These are phyloP conservation scores for Fusarium acutatum DNA, from an alignment of 2,329 filamentous ascomycete genomes.

Conservation along the genomic window DNA sequence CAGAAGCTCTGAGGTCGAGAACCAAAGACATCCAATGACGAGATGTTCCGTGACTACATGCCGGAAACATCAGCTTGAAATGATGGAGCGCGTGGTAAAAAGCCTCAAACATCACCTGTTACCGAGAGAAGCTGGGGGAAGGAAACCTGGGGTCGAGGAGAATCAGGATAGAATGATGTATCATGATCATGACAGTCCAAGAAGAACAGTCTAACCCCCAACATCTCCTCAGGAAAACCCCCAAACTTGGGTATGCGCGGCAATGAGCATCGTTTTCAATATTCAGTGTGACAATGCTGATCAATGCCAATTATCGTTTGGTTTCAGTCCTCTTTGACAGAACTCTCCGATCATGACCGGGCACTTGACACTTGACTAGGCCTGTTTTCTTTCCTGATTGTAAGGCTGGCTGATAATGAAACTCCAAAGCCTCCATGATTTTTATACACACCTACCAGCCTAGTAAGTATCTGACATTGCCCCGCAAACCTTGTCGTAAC, in stretches of 20 bases:
- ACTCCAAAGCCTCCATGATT: not conserved
- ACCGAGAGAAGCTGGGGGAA: not conserved
- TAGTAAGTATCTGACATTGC: not conserved
- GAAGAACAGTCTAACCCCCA: not conserved
- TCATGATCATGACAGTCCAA: not conserved
- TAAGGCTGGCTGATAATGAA: not conserved
- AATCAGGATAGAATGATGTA: conserved; percentile 23
- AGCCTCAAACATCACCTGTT: conserved; percentile 17
- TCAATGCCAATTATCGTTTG: conserved; percentile 18
- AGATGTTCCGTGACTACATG: not conserved
- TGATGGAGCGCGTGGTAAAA: not conserved
- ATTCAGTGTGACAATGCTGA: conserved; percentile 12
- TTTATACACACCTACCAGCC: not conserved
- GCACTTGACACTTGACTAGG: not conserved
- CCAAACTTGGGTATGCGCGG: not conserved
- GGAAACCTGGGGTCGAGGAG: conserved; percentile 20
- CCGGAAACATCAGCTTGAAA: conserved; percentile 7
- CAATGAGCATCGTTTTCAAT: not conserved
- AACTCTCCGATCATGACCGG: conserved; percentile 6
- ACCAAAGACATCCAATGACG: conserved; percentile 10
- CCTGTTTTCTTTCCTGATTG: conserved; percentile 22
- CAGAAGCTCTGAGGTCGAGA: conserved; percentile 13
- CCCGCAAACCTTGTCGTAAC: conserved; percentile 7
- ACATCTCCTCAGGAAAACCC: not conserved
- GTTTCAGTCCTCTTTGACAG: conserved; percentile 5